phyloP scores from a whole-genome alignment of 1,284 basidiomycete genomes.

The Xerocomus minutiporus region DNA sequence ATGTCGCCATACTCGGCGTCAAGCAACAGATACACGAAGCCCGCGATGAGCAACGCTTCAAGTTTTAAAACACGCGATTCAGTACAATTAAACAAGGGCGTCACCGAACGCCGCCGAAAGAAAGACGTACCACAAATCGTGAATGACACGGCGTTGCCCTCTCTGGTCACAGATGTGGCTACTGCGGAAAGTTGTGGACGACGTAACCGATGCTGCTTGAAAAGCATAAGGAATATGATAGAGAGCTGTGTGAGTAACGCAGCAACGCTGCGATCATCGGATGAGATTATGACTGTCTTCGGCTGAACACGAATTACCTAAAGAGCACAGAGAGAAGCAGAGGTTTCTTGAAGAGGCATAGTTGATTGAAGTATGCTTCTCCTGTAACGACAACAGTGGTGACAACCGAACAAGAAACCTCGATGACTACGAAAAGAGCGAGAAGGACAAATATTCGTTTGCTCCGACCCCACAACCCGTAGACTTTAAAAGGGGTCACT shows the following conservation, averaged over 20 bases:
- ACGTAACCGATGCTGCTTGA: conserved; percentile 1
- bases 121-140: conserved; percentile 7
- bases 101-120: neutral
- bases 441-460: conserved; percentile 6
- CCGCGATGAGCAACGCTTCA: conserved; percentile 4
- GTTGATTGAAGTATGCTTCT: conserved; percentile 3
- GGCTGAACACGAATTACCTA: conserved; percentile 1
- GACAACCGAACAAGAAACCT: conserved; percentile 4
- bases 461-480: conserved; percentile 9
- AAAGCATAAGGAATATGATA: conserved; percentile 6
- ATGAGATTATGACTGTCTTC: neutral
- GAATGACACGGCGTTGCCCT: conserved; percentile 2
- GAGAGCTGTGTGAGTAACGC: conserved; percentile 3
- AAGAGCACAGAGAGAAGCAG: conserved; percentile 6
- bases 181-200: neutral
- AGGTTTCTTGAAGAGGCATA: conserved; percentile 10
- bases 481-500: conserved; percentile 1
- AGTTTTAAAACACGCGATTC: neutral
- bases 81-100: neutral
- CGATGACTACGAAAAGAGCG: conserved; percentile 7
- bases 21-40: conserved; percentile 5
- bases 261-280: neutral
- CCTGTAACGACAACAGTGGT: neutral
- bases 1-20: conserved; percentile 7
- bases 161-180: conserved; percentile 2